Evolutionary conservation across 306 rosid species (phyloP).

Genomic region (Gynostemma pentaphyllum): DNA sequence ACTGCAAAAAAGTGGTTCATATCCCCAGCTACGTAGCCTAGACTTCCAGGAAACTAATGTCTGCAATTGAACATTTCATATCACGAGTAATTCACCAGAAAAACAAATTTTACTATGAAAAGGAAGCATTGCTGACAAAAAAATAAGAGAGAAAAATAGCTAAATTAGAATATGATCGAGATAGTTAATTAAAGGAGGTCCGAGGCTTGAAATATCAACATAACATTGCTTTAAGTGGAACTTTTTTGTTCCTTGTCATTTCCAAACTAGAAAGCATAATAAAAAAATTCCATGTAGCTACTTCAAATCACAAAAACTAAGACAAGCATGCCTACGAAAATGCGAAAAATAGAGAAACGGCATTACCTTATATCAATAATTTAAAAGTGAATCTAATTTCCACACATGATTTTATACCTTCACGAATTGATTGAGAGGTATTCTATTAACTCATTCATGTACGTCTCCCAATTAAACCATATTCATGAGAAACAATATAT

Average conservation of each 20-base stretch:
- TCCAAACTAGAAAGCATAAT: not conserved
- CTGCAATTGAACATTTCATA: conserved; percentile 27
- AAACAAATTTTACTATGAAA: not conserved
- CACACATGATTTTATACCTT: not conserved
- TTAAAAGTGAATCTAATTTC: not conserved
- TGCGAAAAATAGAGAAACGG: too few species aligned
- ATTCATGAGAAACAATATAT: not conserved
- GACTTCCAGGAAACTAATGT: conserved; percentile 51
- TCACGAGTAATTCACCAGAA: not conserved
- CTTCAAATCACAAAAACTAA: not conserved
- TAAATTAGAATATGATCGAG: not conserved
- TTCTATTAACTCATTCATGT: not conserved
- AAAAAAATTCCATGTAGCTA: not conserved
- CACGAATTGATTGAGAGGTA: not conserved
- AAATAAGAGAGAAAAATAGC: not conserved
- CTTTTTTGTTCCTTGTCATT: not conserved
- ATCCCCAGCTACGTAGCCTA: conserved; percentile 75
- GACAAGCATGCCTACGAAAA: too few species aligned
- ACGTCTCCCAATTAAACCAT: not conserved
- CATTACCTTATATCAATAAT: too few species aligned
- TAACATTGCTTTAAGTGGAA: not conserved
- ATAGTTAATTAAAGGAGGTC: not conserved
- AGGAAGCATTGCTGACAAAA: not conserved
- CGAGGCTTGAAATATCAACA: not conserved
- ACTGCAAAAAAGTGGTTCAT: conserved; percentile 72